Evolutionary conservation across 495 filamentous ascomycete genomes (phyloP), one percentile per base, ranked within the genome.

Genomic region (Lepraria neglecta): DNA sequence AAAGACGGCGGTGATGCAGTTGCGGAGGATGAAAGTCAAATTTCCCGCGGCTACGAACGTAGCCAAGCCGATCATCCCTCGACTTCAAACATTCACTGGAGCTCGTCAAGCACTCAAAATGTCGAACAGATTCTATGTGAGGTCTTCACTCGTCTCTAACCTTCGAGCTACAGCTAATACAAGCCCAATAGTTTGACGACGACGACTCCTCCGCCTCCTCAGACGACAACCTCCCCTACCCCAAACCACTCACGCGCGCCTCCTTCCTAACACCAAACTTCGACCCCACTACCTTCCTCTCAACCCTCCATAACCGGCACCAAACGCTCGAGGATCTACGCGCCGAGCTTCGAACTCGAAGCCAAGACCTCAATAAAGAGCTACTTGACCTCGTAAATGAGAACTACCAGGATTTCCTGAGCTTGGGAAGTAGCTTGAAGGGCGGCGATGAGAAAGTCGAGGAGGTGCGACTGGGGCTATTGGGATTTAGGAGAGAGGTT

Each of bases 251-350:
- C 50, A 80, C 88, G 14, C 88, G 92, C 27, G 73, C 77, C 42
- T 87, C 88, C 60, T 97, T 96, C 73, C 84, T 96, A 4, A 73
- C 84, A 17, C 80, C 86, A 1, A 73, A 84, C 64, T 99, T 99
- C 75, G 82, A 87, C 64, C 88, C 95, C 19, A 82, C 87, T 6
- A 75, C 76, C 0, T 99, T 95, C 75, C 86, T 99, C 43, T 89
- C 89, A 6, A 86, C 86, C 5, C 78, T 97, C 0, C 86, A 80
- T 35, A 86, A 91, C 69, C 86, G 94, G 1, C 92, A 97, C 70
- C 94, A 98, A 70, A 96, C 90, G 3, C 88, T 99, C 52, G 92
- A 96, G 71, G 95, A 99, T 72, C 78, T 99, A 19, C 88, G 92
- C 17, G 72, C 84, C 31, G 95, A 99, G 66, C 78, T 99, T 4